phyloP scores from a whole-genome alignment of 345 rosid genomes.

The Litchi chinensis region DNA sequence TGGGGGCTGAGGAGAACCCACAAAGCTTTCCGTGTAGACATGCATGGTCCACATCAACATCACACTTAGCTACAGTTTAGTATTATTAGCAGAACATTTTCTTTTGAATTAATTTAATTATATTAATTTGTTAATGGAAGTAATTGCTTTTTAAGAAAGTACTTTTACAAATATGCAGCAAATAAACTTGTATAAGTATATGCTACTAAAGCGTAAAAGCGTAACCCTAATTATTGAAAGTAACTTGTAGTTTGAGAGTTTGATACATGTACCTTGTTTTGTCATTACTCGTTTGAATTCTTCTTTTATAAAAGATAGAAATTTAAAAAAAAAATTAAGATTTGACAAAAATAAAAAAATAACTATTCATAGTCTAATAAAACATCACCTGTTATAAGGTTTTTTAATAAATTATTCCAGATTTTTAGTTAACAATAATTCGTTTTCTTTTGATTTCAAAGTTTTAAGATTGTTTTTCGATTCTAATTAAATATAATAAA shows the following conservation, averaged over 20 bases:
- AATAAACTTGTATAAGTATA: too few relatives aligned
- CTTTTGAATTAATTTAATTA: not conserved
- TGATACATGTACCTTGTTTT: too few relatives aligned
- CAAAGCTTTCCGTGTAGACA: conserved; percentile 22
- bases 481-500: not conserved
- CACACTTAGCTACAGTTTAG: not conserved
- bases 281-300: not conserved
- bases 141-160: not conserved
- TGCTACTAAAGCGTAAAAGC: too few relatives aligned
- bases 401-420: too few relatives aligned
- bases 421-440: too few relatives aligned
- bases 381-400: too few relatives aligned
- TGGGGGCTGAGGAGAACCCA: conserved; percentile 20
- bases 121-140: not conserved
- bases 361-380: too few relatives aligned
- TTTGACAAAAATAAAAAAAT: too few relatives aligned
- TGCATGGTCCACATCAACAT: conserved; percentile 1
- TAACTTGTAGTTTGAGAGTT: not conserved
- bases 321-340: too few relatives aligned
- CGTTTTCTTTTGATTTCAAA: too few relatives aligned
- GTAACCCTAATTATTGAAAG: not conserved
- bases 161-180: not conserved
- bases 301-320: not conserved
- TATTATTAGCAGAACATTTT: not conserved
- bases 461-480: not conserved